Evolutionary conservation across 1,284 basidiomycete genomes (phyloP).

Genomic region (Stereum hirsutum): DNA sequence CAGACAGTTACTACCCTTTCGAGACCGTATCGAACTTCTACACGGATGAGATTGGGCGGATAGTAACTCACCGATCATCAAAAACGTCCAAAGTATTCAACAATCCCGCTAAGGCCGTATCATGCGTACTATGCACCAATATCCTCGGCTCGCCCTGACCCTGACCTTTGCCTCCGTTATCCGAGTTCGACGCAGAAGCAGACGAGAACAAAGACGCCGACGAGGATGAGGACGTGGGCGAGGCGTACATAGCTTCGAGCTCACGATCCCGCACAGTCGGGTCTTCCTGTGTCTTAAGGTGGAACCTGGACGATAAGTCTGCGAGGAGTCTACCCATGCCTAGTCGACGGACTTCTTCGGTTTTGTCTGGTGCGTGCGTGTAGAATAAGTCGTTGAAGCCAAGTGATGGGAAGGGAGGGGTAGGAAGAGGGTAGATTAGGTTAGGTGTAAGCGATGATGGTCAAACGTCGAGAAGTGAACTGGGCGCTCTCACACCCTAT

Average conservation of each 20-base stretch:
- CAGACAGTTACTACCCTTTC: too few species aligned
- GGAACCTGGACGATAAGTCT: conserved; percentile 56
- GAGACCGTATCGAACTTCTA: too few species aligned
- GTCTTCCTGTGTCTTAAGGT: conserved; percentile 32
- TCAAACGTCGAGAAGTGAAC: neutral
- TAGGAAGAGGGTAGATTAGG: neutral
- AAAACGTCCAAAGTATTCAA: conserved; percentile 66
- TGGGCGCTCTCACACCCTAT: conserved; percentile 20
- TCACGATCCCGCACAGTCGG: neutral
- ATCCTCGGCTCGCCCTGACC: conserved; percentile 48
- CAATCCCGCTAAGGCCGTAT: conserved; percentile 66
- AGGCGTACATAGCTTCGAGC: too few species aligned
- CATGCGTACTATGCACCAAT: conserved; percentile 67
- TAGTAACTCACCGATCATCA: conserved; percentile 48
- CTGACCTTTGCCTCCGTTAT: neutral
- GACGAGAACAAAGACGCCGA: too few species aligned
- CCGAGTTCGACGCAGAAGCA: neutral
- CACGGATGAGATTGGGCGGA: neutral
- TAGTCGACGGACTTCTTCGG: conserved; percentile 65
- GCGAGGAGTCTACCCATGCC: conserved; percentile 70
- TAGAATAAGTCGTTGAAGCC: neutral
- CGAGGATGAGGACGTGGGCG: too few species aligned
- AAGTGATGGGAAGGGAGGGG: conserved; percentile 3
- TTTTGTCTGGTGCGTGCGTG: conserved; percentile 43
- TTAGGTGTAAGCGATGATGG: neutral